Evolutionary conservation across 257 asterid genomes (phyloP).

Genomic region (Penstemon barbatus): DNA sequence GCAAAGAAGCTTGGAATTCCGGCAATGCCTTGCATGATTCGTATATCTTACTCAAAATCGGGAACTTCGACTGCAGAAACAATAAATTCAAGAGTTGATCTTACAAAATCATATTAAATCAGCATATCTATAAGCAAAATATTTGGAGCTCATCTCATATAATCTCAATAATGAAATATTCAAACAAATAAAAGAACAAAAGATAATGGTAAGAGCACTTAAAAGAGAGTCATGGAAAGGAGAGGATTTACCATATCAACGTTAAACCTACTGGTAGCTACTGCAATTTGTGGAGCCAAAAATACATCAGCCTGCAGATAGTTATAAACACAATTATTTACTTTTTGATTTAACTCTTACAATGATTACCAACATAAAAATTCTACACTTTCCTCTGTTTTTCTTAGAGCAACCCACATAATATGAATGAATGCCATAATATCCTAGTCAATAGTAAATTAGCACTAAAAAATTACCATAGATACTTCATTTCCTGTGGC

Average conservation of each 20-base stretch:
- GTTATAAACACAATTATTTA: neutral
- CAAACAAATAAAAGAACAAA: neutral
- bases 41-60: conserved; percentile 43
- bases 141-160: neutral
- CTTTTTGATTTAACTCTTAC: conserved; percentile 2
- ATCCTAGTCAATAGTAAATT: neutral
- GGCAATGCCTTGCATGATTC: conserved; percentile 52
- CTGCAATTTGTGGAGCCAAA: conserved; percentile 79
- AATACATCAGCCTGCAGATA: conserved; percentile 79
- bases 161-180: neutral
- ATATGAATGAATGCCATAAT: neutral
- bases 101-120: neutral
- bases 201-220: neutral
- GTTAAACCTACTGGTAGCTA: conserved; percentile 51
- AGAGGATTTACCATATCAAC: conserved; percentile 58
- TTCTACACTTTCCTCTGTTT: neutral
- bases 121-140: neutral
- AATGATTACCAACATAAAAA: neutral
- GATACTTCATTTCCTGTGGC: conserved; percentile 59
- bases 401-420: neutral
- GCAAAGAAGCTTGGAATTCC: conserved; percentile 65
- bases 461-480: conserved; percentile 43
- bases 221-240: neutral
- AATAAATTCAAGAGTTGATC: neutral
- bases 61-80: conserved; percentile 52